Conservation (phyloP, 495 filamentous ascomycete genomes). For the Hypoxylon cercidicola region DNA sequence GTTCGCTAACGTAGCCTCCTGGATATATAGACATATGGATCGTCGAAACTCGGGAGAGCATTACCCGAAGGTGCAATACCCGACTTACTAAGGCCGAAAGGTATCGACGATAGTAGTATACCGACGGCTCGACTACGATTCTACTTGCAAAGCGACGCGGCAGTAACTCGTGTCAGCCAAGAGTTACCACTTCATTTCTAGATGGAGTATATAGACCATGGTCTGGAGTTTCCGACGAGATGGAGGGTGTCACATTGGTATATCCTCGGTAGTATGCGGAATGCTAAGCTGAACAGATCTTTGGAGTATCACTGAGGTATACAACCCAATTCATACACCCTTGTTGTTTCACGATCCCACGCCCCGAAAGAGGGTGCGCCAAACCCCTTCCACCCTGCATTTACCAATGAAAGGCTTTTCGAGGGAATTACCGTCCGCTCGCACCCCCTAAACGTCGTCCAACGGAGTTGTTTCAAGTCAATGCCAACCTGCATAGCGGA, state of each 20-base stretch:
- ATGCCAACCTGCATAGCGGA: conserved; percentile 27
- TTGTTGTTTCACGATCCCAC: conserved; percentile 38
- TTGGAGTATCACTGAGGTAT: conserved; percentile 3
- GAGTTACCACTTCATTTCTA: conserved; percentile 4
- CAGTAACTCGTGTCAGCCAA: conserved; percentile 1
- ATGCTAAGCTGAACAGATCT: conserved; percentile 29
- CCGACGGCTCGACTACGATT: background rate
- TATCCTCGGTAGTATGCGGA: conserved; percentile 13
- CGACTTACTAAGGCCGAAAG: conserved; percentile 33
- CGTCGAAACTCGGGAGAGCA: conserved; percentile 14
- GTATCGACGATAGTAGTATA: conserved; percentile 18
- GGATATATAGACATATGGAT: conserved; percentile 5
- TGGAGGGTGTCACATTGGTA: conserved; percentile 4
- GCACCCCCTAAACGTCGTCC: conserved; percentile 12
- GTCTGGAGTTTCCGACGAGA: conserved; percentile 7
- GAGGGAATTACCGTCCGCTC: conserved; percentile 13
- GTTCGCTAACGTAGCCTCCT: conserved; percentile 6
- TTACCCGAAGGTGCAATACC: conserved; percentile 35
- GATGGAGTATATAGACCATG: background rate
- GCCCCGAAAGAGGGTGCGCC: conserved; percentile 32
- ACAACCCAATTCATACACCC: conserved; percentile 24
- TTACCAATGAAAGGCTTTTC: conserved; percentile 21
- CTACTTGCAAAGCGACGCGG: conserved; percentile 2
- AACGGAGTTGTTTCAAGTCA: conserved; percentile 21
- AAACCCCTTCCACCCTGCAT: conserved; percentile 31